Evolutionary conservation across 148 eudicot genomes (phyloP).

Genomic region (Rhododendron vialii): DNA sequence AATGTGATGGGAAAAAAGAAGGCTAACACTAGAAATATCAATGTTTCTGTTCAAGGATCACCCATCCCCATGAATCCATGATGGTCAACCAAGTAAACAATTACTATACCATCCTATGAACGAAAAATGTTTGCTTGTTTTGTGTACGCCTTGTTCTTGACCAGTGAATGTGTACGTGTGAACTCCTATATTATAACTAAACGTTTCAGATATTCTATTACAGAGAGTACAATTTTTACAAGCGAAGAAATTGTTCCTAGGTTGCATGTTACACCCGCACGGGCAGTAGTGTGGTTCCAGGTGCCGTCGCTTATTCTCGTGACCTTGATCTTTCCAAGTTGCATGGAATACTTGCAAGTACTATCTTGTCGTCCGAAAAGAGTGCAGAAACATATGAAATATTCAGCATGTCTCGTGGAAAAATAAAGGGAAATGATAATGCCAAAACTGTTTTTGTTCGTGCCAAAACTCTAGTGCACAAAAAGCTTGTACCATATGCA

Average conservation of each 20-base stretch:
- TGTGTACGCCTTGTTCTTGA: not conserved
- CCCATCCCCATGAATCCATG: not conserved
- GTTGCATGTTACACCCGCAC: not conserved
- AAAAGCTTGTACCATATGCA: too few relatives aligned
- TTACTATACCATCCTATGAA: not conserved
- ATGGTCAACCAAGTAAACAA: not conserved
- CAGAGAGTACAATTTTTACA: not conserved
- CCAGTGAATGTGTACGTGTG: not conserved
- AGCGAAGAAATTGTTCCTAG: not conserved
- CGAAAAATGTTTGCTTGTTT: not conserved
- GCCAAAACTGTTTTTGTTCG: too few relatives aligned
- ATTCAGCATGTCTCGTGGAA: not conserved
- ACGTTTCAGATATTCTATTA: not conserved
- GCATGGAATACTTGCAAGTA: not conserved
- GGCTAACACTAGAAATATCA: not conserved
- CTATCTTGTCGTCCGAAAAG: not conserved
- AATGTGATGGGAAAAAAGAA: not conserved
- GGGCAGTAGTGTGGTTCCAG: not conserved
- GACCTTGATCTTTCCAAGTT: not conserved
- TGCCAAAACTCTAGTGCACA: too few relatives aligned
- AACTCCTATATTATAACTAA: not conserved
- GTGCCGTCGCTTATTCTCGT: not conserved
- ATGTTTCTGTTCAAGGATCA: not conserved
- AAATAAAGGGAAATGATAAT: not conserved
- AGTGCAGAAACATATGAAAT: not conserved